These are phyloP conservation scores for Sphagnum fallax DNA, from an alignment of 228 moss, liverwort and hornwort species.

Conservation along the genomic window DNA sequence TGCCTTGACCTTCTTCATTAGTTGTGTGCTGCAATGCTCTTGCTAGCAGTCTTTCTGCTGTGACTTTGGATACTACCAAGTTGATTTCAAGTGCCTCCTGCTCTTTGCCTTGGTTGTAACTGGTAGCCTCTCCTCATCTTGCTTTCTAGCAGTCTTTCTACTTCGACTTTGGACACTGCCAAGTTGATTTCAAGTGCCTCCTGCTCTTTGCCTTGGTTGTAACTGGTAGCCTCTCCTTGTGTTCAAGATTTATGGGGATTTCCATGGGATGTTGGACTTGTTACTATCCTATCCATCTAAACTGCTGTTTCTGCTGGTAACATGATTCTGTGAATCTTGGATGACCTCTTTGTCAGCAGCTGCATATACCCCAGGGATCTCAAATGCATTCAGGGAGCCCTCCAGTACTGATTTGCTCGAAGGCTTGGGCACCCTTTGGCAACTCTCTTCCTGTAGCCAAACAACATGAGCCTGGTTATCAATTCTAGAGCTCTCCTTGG, in stretches of 20 bases:
- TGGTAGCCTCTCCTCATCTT: background rate
- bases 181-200: background rate
- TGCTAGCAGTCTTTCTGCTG: slow-evolving; percentile 6
- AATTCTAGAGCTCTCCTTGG: no score
- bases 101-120: slow-evolving; percentile 4
- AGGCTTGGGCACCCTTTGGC: slow-evolving; percentile 62
- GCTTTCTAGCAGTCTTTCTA: slow-evolving; percentile 2
- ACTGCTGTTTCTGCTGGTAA: slow-evolving; percentile 4
- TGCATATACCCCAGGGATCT: background rate
- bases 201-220: background rate
- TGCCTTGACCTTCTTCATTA: slow-evolving; percentile 16
- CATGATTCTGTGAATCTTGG: slow-evolving; percentile 19
- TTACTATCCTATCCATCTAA: slow-evolving; percentile 4
- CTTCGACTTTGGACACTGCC: slow-evolving; percentile 6
- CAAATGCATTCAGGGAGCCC: slow-evolving; percentile 29
- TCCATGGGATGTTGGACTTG: slow-evolving; percentile 11
- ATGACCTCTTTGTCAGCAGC: slow-evolving; percentile 16
- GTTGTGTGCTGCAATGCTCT: slow-evolving; percentile 24
- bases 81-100: background rate
- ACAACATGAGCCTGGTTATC: background rate
- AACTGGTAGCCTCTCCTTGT: slow-evolving; percentile 3
- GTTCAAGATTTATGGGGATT: slow-evolving; percentile 17
- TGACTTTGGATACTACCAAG: slow-evolving; percentile 1
- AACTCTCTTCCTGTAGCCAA: slow-evolving; percentile 58
- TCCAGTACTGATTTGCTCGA: slow-evolving; percentile 56